Evolutionary conservation across 2,329 filamentous ascomycete genomes (phyloP).

Genomic region (Lachnellula hyalina): DNA sequence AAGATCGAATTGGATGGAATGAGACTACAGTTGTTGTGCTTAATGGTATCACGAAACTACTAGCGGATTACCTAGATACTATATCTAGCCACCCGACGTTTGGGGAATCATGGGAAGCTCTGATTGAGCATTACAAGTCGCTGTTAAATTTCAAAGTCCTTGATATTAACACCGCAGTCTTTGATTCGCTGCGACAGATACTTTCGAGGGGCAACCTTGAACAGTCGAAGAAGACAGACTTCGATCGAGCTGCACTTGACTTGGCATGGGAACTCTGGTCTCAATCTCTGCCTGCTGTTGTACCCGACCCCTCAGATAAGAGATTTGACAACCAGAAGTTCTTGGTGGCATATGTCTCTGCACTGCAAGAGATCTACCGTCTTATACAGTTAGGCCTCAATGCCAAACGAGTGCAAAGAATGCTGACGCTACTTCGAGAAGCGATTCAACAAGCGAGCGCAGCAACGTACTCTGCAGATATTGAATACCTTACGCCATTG

Average conservation of each 20-base stretch:
- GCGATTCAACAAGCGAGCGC: conserved; percentile 67
- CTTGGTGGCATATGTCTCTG: conserved; percentile 75
- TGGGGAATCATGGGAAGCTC: conserved; percentile 66
- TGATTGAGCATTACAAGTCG: conserved; percentile 63
- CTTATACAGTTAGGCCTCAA: conserved; percentile 62
- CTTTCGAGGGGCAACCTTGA: conserved; percentile 45
- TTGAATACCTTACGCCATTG: conserved; percentile 67
- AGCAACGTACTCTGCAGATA: conserved; percentile 63
- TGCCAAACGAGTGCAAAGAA: conserved; percentile 56
- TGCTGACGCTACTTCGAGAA: conserved; percentile 65
- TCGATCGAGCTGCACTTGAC: conserved; percentile 44
- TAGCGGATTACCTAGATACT: conserved; percentile 71
- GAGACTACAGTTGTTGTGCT: conserved; percentile 72
- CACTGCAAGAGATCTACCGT: conserved; percentile 71
- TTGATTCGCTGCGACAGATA: conserved; percentile 61
- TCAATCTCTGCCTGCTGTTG: conserved; percentile 52
- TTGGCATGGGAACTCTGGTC: conserved; percentile 68
- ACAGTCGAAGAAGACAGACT: conserved; percentile 32
- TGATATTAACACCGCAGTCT: conserved; percentile 67
- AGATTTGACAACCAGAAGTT: conserved; percentile 69
- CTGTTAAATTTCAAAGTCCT: conserved; percentile 59
- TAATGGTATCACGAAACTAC: conserved; percentile 64
- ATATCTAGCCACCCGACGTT: conserved; percentile 64
- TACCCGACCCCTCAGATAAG: conserved; percentile 36
- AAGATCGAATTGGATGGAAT: conserved; percentile 56